A percentile compares a stretch with the other conserved stretches of the same genome.
Conservation (phyloP, 805 yeast species). For the Ogataea pignaliae region DNA sequence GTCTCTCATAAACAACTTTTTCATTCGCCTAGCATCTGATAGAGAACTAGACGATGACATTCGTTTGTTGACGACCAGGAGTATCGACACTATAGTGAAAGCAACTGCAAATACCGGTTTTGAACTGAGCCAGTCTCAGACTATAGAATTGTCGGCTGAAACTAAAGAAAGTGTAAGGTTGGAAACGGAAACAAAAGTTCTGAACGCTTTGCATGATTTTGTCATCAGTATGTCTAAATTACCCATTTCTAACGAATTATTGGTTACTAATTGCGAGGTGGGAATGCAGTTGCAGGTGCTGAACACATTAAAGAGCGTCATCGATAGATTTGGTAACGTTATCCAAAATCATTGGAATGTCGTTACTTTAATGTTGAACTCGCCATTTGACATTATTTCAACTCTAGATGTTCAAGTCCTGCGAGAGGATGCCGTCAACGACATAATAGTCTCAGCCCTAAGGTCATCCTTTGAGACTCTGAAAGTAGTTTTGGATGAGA, state of each 20-base stretch:
- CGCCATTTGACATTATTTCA: slow-evolving; percentile 49
- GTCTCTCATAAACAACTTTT: slow-evolving; percentile 41
- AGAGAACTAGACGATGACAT: slow-evolving; percentile 39
- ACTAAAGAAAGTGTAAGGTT: slow-evolving; percentile 9
- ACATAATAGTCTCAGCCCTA: slow-evolving; percentile 47
- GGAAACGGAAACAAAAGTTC: slow-evolving; percentile 43
- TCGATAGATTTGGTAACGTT: slow-evolving; percentile 71
- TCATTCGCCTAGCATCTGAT: slow-evolving; percentile 41
- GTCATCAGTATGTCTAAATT: slow-evolving; percentile 38
- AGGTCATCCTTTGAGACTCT: slow-evolving; percentile 76
- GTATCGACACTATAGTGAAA: slow-evolving; percentile 48
- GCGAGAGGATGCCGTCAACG: slow-evolving; percentile 34
- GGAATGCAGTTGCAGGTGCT: slow-evolving; percentile 62
- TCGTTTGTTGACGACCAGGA: slow-evolving; percentile 44
- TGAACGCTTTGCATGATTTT: slow-evolving; percentile 44
- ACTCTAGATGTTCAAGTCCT: slow-evolving; percentile 17
- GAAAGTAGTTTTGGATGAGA: slow-evolving; percentile 82
- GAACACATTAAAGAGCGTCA: slow-evolving; percentile 61
- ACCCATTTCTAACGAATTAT: slow-evolving; percentile 35
- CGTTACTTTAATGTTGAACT: slow-evolving; percentile 57
- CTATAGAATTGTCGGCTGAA: slow-evolving; percentile 1
- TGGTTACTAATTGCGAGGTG: slow-evolving; percentile 54
- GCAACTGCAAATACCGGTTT: slow-evolving; percentile 40
- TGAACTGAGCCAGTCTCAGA: slow-evolving; percentile 2
- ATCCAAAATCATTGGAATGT: slow-evolving; percentile 62